phyloP scores from a whole-genome alignment of 495 filamentous ascomycete species.

The Penicillium coffeae region DNA sequence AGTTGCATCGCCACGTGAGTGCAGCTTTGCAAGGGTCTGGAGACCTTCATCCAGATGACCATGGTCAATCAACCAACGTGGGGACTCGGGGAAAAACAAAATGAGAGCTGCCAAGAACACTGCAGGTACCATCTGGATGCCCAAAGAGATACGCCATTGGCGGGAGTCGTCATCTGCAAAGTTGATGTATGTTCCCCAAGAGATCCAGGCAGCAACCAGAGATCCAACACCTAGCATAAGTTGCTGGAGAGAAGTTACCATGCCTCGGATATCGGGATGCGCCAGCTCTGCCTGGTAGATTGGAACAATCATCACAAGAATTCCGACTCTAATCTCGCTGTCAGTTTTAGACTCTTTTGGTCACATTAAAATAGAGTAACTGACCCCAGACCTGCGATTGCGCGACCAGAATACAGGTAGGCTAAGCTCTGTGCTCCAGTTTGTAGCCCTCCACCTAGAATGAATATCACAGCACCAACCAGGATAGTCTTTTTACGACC shows the following conservation, averaged over 20 bases:
- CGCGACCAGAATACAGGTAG: conserved; percentile 16
- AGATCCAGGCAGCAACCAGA: conserved; percentile 17
- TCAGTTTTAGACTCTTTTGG: too few species aligned
- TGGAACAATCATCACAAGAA: conserved; percentile 40
- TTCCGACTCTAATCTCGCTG: conserved; percentile 49
- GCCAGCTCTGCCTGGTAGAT: conserved; percentile 22
- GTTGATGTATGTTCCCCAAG: conserved; percentile 31
- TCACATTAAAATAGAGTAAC: too few species aligned
- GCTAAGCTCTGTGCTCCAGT: conserved; percentile 1
- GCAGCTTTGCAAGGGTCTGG: conserved; percentile 53
- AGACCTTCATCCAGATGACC: conserved; percentile 51
- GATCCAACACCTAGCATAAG: conserved; percentile 20
- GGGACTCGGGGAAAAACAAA: conserved; percentile 52
- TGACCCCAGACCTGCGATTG: conserved; percentile 19
- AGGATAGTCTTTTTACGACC: conserved; percentile 25
- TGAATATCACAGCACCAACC: conserved; percentile 20
- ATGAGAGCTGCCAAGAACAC: conserved; percentile 53
- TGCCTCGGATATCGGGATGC: conserved; percentile 19
- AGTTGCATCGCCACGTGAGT: conserved; percentile 52
- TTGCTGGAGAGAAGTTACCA: conserved; percentile 18
- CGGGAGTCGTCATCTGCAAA: conserved; percentile 36
- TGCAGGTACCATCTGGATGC: conserved; percentile 57
- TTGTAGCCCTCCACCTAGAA: conserved; percentile 19
- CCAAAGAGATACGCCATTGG: conserved; percentile 33
- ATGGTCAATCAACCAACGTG: conserved; percentile 45